phyloP scores from a whole-genome alignment of 2,329 filamentous ascomycete species.

The Ophiocordyceps camponoti-leonardi region DNA sequence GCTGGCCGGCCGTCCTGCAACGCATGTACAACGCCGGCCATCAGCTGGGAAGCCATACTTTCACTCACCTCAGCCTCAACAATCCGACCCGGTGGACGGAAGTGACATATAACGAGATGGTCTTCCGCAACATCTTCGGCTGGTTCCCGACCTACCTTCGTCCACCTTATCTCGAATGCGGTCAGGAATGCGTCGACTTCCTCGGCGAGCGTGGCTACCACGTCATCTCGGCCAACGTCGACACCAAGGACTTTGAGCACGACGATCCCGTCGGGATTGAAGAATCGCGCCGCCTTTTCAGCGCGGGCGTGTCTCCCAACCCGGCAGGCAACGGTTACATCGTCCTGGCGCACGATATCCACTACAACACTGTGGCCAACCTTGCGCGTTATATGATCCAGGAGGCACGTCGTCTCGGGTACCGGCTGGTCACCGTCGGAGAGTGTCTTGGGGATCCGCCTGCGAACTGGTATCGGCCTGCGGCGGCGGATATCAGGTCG shows the following conservation, averaged over 20 bases:
- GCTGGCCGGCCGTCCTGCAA: slow-evolving; percentile 18
- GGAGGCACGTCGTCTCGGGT: slow-evolving; percentile 21
- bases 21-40: slow-evolving; percentile 24
- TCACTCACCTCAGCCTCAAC: slow-evolving; percentile 27
- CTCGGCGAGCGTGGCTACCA: slow-evolving; percentile 32
- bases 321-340: not conserved
- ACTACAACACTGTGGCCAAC: not conserved
- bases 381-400: slow-evolving; percentile 22
- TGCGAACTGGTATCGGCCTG: slow-evolving; percentile 33
- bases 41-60: slow-evolving; percentile 29
- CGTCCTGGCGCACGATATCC: not conserved
- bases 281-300: not conserved
- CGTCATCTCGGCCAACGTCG: slow-evolving; percentile 37
- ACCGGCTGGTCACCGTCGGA: slow-evolving; percentile 33
- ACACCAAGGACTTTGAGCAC: slow-evolving; percentile 44
- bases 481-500: not conserved
- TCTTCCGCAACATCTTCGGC: slow-evolving; percentile 22
- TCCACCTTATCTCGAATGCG: slow-evolving; percentile 26
- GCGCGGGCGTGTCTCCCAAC: slow-evolving; percentile 3
- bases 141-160: slow-evolving; percentile 25
- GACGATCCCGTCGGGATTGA: slow-evolving; percentile 6
- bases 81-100: slow-evolving; percentile 13
- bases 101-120: slow-evolving; percentile 26
- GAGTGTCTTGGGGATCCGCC: slow-evolving; percentile 36
- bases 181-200: slow-evolving; percentile 16